These are phyloP conservation scores for Termitomyces sp. DNA, from an alignment of 768 basidiomycete species.

Conservation along the genomic window DNA sequence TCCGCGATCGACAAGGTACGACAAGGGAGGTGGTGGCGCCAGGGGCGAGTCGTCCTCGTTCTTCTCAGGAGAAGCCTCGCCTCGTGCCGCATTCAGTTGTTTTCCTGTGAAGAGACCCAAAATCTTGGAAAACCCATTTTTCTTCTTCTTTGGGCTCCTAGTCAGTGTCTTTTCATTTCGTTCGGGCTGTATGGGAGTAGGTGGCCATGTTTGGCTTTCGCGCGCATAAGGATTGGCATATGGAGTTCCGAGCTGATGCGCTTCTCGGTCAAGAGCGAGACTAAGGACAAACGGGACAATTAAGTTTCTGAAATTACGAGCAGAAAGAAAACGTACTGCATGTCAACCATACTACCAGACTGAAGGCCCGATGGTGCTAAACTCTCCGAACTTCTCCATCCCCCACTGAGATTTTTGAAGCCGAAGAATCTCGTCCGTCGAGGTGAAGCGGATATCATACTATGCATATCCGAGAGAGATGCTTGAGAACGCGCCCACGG, in stretches of 20 bases:
- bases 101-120: slow-evolving; percentile 71
- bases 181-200: slow-evolving; percentile 9
- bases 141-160: slow-evolving; percentile 69
- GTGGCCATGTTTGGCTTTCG: slow-evolving; percentile 48
- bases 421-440: slow-evolving; percentile 75
- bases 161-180: slow-evolving; percentile 30
- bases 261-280: slow-evolving; percentile 73
- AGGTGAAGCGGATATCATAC: slow-evolving; percentile 61
- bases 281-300: slow-evolving; percentile 31
- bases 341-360: slow-evolving; percentile 86
- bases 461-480: slow-evolving; percentile 77
- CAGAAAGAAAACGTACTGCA: slow-evolving; percentile 62
- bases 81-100: slow-evolving; percentile 25
- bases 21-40: slow-evolving; percentile 86
- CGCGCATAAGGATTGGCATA: slow-evolving; percentile 35
- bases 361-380: slow-evolving; percentile 67
- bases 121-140: slow-evolving; percentile 70
- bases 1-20: slow-evolving; percentile 74
- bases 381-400: slow-evolving; percentile 78
- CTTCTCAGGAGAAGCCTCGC: slow-evolving; percentile 32
- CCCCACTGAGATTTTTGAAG: slow-evolving; percentile 61
- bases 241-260: slow-evolving; percentile 16
- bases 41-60: slow-evolving; percentile 71
- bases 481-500: slow-evolving; percentile 70
- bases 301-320: not conserved